Evolutionary conservation across 2,329 filamentous ascomycete species (phyloP), one percentile per base, ranked within the genome.

Genomic region (Septoria petroselini): DNA sequence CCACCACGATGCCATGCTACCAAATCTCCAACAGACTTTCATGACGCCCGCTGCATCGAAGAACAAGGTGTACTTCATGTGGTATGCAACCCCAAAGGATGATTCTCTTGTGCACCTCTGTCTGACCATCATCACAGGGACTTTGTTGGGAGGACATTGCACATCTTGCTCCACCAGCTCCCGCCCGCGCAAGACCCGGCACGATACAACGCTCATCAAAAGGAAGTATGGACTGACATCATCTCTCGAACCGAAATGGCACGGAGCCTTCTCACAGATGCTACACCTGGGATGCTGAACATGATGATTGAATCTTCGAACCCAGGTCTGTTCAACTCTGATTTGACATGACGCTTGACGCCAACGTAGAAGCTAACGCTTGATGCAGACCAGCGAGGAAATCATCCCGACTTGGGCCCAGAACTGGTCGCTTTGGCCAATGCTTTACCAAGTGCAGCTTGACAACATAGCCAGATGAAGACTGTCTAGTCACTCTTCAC

Each of bases 11-110:
- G 65, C 65, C 15, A 70, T 70, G 67, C 54, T 41, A 7, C 41
- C 54, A 0, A 69, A 70, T 45, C 44, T 66, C 1, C 52, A 66
- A 18, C 65, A 70, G 41, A 68, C 62, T 1, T 69, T 61, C 54
- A 65, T 62, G 59, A 66, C 64, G 4, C 68, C 65, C 6, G 66
- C 67, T 2, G 54, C 52, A 7, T 51, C 43, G 14, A 70, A 69
- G 61, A 70, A 66, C 41, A 65, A 60, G n/a, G 60, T 68, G 19
- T 70, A 69, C 37, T 63, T 62, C 55, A 65, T 64, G 65, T 68
- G 66, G 51, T 48, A 25, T 29, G 35, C 23, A 6, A 9, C 15
- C 12, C 12, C 3, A 31, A 9, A 12, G 12, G 19, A 6, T 43
- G 12, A 11, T 9, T 21, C 3, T 14, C 15, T 15, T 31, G 31